phyloP scores from a whole-genome alignment of 148 eudicot genomes.

The Diospyros kaki region DNA sequence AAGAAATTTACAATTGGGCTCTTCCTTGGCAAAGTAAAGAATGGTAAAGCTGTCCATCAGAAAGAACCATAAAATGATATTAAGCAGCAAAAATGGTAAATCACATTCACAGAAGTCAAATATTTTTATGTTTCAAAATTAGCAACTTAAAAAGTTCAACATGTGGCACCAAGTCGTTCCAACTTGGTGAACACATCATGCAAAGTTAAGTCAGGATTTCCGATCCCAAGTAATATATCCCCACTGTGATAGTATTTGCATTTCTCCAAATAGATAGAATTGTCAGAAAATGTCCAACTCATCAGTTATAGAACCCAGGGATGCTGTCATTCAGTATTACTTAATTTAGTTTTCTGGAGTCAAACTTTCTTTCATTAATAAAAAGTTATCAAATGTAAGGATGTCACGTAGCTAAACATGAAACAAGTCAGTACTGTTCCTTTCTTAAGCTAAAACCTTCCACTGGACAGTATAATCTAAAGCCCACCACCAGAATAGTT shows the following conservation, averaged over 20 bases:
- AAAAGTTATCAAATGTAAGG: background rate
- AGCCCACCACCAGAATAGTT: background rate
- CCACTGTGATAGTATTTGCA: background rate
- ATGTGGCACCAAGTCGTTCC: background rate
- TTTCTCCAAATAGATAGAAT: background rate
- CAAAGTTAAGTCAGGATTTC: background rate
- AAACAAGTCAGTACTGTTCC: background rate
- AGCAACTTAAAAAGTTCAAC: background rate
- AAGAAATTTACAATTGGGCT: conserved; percentile 36
- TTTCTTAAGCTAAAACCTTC: background rate
- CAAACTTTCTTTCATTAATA: background rate
- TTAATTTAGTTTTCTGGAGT: background rate
- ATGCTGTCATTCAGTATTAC: background rate
- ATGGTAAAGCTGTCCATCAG: conserved; percentile 51
- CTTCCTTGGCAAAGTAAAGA: conserved; percentile 70
- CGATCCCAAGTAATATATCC: background rate
- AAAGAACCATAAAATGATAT: background rate
- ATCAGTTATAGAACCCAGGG: background rate
- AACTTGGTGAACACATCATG: background rate
- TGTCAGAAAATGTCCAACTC: background rate
- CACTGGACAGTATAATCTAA: background rate
- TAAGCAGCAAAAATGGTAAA: background rate
- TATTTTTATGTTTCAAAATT: background rate
- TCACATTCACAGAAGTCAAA: background rate
- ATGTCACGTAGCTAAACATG: too few relatives aligned